Evolutionary conservation across 805 yeast genomes (phyloP).

Genomic region (Hanseniaspora hatyaiensis): DNA sequence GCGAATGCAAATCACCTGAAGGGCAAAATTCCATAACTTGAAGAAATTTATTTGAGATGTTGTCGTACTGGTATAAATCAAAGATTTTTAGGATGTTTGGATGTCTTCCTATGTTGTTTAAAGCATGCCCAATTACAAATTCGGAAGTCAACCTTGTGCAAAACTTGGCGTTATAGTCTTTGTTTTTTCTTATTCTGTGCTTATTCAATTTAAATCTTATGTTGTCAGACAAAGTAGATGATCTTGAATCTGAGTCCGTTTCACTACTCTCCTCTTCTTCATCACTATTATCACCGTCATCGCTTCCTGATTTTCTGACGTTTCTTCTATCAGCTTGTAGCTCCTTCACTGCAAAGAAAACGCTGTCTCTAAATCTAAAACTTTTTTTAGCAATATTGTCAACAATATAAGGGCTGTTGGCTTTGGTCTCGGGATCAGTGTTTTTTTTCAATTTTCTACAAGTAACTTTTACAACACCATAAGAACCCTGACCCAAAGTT

Average conservation of each 20-base stretch:
- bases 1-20: conserved; percentile 61
- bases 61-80: conserved; percentile 61
- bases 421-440: conserved; percentile 13
- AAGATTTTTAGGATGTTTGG: conserved; percentile 66
- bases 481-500: conserved; percentile 80
- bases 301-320: not conserved
- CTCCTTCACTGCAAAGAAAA: conserved; percentile 81
- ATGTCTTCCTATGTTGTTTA: conserved; percentile 40
- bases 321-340: conserved; percentile 40
- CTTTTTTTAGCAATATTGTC: conserved; percentile 30
- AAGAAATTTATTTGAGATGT: conserved; percentile 48
- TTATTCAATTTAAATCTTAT: conserved; percentile 2
- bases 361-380: conserved; percentile 55
- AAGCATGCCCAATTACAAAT: conserved; percentile 71
- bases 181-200: conserved; percentile 48
- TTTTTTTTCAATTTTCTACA: conserved; percentile 34
- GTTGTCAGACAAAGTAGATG: conserved; percentile 1
- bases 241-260: not conserved
- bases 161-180: conserved; percentile 83
- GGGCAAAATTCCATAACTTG: conserved; percentile 94
- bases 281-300: not conserved
- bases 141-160: conserved; percentile 80
- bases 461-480: conserved; percentile 83
- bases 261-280: not conserved
- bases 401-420: conserved; percentile 16